These are phyloP conservation scores for Psilocybe subaeruginosa DNA, from an alignment of 768 basidiomycete genomes.

Conservation along the genomic window DNA sequence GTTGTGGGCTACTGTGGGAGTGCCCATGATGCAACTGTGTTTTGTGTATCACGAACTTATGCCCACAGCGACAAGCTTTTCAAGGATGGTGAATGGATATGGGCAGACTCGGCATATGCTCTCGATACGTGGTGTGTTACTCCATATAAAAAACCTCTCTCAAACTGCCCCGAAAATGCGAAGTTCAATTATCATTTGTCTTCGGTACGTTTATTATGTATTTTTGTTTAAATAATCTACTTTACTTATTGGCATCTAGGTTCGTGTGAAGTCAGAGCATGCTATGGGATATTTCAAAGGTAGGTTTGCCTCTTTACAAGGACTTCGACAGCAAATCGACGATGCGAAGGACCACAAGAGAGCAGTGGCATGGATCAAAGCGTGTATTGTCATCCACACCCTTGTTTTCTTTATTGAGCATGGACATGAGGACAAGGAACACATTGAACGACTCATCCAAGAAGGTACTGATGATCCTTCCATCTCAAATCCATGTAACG, in stretches of 20 bases:
- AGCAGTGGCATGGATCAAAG: conserved; percentile 22
- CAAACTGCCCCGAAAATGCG: conserved; percentile 22
- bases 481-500: no score
- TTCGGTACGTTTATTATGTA: conserved; percentile 6
- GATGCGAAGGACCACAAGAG: conserved; percentile 18
- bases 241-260: conserved; percentile 7
- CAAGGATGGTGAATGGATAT: conserved; percentile 8
- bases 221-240: background rate
- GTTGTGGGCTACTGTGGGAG: conserved; percentile 29
- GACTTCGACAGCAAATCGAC: conserved; percentile 27
- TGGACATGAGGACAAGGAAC: background rate
- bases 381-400: conserved; percentile 27
- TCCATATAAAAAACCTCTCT: conserved; percentile 32
- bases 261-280: conserved; percentile 32
- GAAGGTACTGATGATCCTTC: no score
- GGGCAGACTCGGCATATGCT: conserved; percentile 31
- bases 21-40: conserved; percentile 28
- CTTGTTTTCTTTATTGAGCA: conserved; percentile 14
- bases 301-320: conserved; percentile 26
- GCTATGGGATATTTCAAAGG: conserved; percentile 30
- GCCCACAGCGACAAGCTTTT: background rate
- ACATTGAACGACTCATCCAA: no score
- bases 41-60: conserved; percentile 1
- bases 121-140: conserved; percentile 24
- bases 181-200: conserved; percentile 29